These are phyloP conservation scores for Claviceps africana DNA, from an alignment of 2,329 filamentous ascomycete species.

Conservation along the genomic window DNA sequence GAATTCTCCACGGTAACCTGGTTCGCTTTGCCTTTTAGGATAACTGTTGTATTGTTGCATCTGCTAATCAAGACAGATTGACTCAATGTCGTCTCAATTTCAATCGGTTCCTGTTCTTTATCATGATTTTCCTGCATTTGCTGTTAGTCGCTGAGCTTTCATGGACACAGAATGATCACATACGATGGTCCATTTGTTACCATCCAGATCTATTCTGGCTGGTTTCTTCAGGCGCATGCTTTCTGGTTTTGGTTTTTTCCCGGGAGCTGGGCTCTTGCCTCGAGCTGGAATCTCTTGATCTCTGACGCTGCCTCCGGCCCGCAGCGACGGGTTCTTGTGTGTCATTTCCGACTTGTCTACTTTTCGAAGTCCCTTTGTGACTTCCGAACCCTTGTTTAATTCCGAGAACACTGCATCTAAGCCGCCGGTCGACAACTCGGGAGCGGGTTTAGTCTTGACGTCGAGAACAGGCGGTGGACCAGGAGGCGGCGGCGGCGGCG, in stretches of 20 bases:
- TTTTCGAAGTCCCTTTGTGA: slow-evolving; percentile 80
- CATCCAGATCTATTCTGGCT: slow-evolving; percentile 62
- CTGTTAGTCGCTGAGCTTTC: slow-evolving; percentile 3
- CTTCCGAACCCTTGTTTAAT: slow-evolving; percentile 75
- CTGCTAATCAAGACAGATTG: slow-evolving; percentile 87
- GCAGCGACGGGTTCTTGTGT: slow-evolving; percentile 87
- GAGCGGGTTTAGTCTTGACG: slow-evolving; percentile 30
- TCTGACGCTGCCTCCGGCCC: slow-evolving; percentile 57
- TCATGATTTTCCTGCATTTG: slow-evolving; percentile 71
- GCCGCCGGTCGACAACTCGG: slow-evolving; percentile 37
- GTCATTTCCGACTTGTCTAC: slow-evolving; percentile 96
- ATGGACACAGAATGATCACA: slow-evolving; percentile 14
- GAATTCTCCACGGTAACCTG: slow-evolving; percentile 94
- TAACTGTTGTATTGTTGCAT: slow-evolving; percentile 81
- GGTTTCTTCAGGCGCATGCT: slow-evolving; percentile 76
- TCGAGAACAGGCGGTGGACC: slow-evolving; percentile 55
- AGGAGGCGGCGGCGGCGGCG: slow-evolving; percentile 57
- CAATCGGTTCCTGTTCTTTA: slow-evolving; percentile 54
- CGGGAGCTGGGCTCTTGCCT: slow-evolving; percentile 75
- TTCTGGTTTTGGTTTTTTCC: slow-evolving; percentile 75
- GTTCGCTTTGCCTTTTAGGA: slow-evolving; percentile 86
- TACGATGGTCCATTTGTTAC: slow-evolving; percentile 87
- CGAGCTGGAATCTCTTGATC: slow-evolving; percentile 41
- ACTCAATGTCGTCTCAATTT: slow-evolving; percentile 66
- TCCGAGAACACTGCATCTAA: slow-evolving; percentile 84